Percentiles rank a stretch among this genome's conserved stretches.
These are phyloP conservation scores for Exophiala phaeomuriformis DNA, from an alignment of 2,329 filamentous ascomycete species.

Conservation along the genomic window DNA sequence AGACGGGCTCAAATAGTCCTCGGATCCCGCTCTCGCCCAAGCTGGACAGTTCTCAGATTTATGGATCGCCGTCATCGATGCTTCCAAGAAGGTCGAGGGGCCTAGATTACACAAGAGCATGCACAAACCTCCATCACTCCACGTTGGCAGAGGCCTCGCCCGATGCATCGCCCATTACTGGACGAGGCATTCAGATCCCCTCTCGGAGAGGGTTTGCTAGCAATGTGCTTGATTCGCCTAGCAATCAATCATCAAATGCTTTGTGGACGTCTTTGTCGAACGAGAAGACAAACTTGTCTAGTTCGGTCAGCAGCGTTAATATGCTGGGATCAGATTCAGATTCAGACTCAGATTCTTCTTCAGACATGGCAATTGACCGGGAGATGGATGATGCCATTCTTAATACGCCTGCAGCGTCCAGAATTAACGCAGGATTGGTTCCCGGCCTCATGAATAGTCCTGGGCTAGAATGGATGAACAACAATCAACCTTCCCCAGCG, in stretches of 20 bases:
- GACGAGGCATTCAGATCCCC: slow-evolving; percentile 57
- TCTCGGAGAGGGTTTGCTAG: slow-evolving; percentile 42
- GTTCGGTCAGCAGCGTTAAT: slow-evolving; percentile 72
- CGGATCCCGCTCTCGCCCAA: slow-evolving; percentile 72
- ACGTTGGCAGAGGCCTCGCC: slow-evolving; percentile 85
- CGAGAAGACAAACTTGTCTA: slow-evolving; percentile 65
- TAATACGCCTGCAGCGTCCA: slow-evolving; percentile 71
- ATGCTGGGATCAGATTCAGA: slow-evolving; percentile 75
- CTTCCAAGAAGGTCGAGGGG: slow-evolving; percentile 83
- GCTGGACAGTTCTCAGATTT: slow-evolving; percentile 74
- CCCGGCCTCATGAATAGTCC: slow-evolving; percentile 45
- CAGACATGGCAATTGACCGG: slow-evolving; percentile 54
- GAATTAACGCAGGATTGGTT: slow-evolving; percentile 44
- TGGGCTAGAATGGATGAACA: slow-evolving; percentile 56
- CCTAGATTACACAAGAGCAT: slow-evolving; percentile 85
- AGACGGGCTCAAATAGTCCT: slow-evolving; percentile 47
- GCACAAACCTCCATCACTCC: slow-evolving; percentile 90
- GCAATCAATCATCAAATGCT: slow-evolving; percentile 45
- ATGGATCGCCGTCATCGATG: slow-evolving; percentile 79
- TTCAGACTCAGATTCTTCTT: slow-evolving; percentile 60
- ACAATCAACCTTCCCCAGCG: slow-evolving; percentile 54
- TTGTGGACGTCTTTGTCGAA: slow-evolving; percentile 62
- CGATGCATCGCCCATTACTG: slow-evolving; percentile 79
- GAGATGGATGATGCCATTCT: slow-evolving; percentile 70
- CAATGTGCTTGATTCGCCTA: slow-evolving; percentile 56